Evolutionary conservation across 2,329 filamentous ascomycete genomes (phyloP).

Genomic region (Phoma sp.): DNA sequence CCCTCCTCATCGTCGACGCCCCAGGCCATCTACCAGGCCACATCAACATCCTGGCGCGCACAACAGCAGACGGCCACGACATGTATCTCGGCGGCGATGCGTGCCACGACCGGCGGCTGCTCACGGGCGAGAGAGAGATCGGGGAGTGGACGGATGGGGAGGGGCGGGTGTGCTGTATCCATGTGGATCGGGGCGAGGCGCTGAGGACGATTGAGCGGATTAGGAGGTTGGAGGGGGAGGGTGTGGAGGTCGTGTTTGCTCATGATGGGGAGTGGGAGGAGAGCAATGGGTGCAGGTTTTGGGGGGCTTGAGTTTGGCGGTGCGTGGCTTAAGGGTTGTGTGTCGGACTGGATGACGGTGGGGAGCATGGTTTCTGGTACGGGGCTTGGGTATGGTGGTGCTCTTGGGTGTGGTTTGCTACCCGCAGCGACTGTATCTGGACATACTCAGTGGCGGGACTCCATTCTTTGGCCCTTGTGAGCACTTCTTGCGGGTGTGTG

Average conservation of each 20-base stretch:
- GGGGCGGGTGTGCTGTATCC: constrained; percentile 58
- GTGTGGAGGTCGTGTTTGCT: constrained; percentile 59
- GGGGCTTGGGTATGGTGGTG: too few species aligned
- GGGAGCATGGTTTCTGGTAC: too few species aligned
- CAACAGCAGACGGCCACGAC: constrained; percentile 5
- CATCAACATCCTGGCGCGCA: constrained; percentile 57
- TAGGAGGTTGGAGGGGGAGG: constrained; percentile 45
- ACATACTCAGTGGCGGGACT: too few species aligned
- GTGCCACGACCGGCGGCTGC: constrained; percentile 59
- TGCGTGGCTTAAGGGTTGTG: too few species aligned
- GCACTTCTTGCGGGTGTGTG: too few species aligned
- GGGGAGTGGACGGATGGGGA: constrained; percentile 57
- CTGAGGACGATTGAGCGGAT: constrained; percentile 54
- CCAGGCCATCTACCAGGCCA: constrained; percentile 62
- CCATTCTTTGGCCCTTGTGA: too few species aligned
- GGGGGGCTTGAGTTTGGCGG: constrained; percentile 19
- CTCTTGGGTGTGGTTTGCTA: too few species aligned
- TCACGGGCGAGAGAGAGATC: constrained; percentile 60
- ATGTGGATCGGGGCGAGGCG: constrained; percentile 56
- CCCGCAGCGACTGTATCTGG: too few species aligned
- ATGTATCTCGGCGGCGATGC: constrained; percentile 61
- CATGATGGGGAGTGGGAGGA: constrained; percentile 60
- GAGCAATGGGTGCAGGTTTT: constrained; percentile 36
- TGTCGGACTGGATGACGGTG: too few species aligned
- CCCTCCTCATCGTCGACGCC: constrained; percentile 55